These are phyloP conservation scores for Aspergillus calidoustus DNA, from an alignment of 2,329 filamentous ascomycete genomes.

Conservation along the genomic window DNA sequence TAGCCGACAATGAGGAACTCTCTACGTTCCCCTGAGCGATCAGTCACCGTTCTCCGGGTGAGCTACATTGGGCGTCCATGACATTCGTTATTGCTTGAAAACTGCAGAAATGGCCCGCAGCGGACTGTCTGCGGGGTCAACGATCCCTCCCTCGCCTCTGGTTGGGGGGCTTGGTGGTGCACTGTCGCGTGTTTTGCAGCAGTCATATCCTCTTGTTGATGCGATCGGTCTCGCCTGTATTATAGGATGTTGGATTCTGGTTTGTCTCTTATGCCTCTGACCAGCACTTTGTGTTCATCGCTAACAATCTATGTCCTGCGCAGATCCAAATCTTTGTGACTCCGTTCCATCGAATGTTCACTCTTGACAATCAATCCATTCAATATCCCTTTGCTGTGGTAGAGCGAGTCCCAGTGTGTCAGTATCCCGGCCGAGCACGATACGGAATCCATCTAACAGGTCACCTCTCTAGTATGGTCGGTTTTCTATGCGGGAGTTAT, in stretches of 20 bases:
- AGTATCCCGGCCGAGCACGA: conserved; percentile 35
- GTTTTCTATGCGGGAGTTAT: conserved; percentile 77
- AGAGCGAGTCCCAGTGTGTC: conserved; percentile 81
- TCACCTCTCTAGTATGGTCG: conserved; percentile 58
- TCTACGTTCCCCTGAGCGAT: background rate
- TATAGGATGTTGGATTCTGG: conserved; percentile 61
- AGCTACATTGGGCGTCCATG: conserved; percentile 12
- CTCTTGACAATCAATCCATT: conserved; percentile 80
- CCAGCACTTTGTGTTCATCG: background rate
- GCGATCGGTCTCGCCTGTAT: conserved; percentile 79
- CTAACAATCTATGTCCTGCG: background rate
- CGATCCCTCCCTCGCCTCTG: conserved; percentile 28
- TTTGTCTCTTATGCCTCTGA: conserved; percentile 22
- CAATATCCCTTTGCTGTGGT: conserved; percentile 83
- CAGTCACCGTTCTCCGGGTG: conserved; percentile 5
- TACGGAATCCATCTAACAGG: conserved; percentile 4
- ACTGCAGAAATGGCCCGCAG: conserved; percentile 34
- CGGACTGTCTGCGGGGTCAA: conserved; percentile 31
- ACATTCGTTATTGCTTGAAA: conserved; percentile 13
- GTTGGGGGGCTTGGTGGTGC: conserved; percentile 53
- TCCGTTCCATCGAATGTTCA: conserved; percentile 95
- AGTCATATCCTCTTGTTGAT: conserved; percentile 83
- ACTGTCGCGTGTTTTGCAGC: conserved; percentile 60
- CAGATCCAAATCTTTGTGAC: conserved; percentile 71
- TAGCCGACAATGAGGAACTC: background rate